Evolutionary conservation across 345 rosid genomes (phyloP).

Genomic region (Tarenaya hassleriana): DNA sequence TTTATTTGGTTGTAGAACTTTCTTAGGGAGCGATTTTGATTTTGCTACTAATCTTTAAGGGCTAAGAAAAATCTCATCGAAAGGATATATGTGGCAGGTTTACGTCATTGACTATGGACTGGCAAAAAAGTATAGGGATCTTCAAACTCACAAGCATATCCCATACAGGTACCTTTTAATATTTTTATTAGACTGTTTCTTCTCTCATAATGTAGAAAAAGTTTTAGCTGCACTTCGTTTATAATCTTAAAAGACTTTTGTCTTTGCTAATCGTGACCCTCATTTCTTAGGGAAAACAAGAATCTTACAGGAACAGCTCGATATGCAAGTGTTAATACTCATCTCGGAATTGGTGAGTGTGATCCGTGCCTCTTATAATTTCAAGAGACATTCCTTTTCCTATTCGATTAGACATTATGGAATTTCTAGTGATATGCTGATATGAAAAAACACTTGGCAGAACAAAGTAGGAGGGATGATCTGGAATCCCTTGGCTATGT

Average conservation of each 20-base stretch:
- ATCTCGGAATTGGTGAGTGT: slow-evolving; percentile 88
- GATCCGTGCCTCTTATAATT: slow-evolving; percentile 3
- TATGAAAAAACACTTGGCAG: slow-evolving; percentile 32
- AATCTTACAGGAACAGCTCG: slow-evolving; percentile 94
- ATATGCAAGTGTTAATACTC: slow-evolving; percentile 97
- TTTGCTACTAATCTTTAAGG: neutral
- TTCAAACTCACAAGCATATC: slow-evolving; percentile 35
- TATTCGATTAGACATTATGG: no score
- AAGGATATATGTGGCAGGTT: slow-evolving; percentile 35
- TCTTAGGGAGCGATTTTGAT: neutral
- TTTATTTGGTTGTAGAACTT: neutral
- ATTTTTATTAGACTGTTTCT: no score
- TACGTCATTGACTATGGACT: slow-evolving; percentile 81
- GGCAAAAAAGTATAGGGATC: slow-evolving; percentile 39
- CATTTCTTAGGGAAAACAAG: slow-evolving; percentile 74
- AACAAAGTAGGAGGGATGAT: slow-evolving; percentile 99
- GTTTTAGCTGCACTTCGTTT: no score
- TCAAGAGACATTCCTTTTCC: neutral
- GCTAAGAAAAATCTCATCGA: neutral
- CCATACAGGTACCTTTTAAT: slow-evolving; percentile 26
- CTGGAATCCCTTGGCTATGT: slow-evolving; percentile 98
- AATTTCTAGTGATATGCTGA: slow-evolving; percentile 5
- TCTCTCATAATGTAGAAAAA: no score
- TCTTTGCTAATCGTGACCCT: slow-evolving; percentile 18
- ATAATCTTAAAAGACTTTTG: neutral